Percentiles rank a stretch among this genome's conserved stretches.
Evolutionary conservation across 441 rosid genomes (phyloP).

Genomic region (Aquilaria agallochum): DNA sequence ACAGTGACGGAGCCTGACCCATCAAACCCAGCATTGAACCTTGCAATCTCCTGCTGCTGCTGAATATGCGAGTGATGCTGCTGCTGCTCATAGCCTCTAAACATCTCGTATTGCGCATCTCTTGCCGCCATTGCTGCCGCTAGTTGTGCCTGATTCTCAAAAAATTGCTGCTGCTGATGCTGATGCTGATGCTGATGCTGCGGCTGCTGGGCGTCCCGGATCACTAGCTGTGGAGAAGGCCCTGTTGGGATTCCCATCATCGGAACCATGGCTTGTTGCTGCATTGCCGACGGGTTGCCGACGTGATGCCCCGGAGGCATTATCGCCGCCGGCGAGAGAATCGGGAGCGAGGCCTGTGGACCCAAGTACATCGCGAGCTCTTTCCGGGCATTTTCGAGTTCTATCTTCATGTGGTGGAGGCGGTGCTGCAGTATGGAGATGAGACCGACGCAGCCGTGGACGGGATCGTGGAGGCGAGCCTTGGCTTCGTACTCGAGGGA

Average conservation of each 20-base stretch:
- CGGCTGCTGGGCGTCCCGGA: conserved; percentile 35
- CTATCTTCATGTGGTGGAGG: conserved; percentile 50
- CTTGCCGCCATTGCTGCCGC: conserved; percentile 43
- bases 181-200: conserved; percentile 19
- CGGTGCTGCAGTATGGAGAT: conserved; percentile 74
- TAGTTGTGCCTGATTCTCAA: conserved; percentile 54
- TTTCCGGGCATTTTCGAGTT: conserved; percentile 53
- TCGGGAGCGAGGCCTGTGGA: conserved; percentile 69
- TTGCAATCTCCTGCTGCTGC: conserved; percentile 37
- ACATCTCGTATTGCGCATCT: conserved; percentile 52
- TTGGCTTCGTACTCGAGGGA: conserved; percentile 88
- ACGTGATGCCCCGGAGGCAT: conserved; percentile 26
- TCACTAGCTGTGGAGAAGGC: conserved; percentile 29
- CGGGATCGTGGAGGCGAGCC: conserved; percentile 76
- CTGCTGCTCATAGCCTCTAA: conserved; percentile 41
- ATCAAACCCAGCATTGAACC: conserved; percentile 39
- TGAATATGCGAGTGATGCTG: conserved; percentile 37
- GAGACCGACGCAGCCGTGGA: conserved; percentile 84
- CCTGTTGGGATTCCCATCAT: conserved; percentile 48
- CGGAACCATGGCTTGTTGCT: conserved; percentile 38
- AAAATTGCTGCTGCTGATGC: conserved; percentile 38
- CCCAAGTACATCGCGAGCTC: conserved; percentile 64
- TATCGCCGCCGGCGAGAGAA: conserved; percentile 27
- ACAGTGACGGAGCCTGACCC: conserved; percentile 30
- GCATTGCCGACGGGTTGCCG: conserved; percentile 30